phyloP scores from a whole-genome alignment of 169 alveolate genomes.

The Cryptosporidium sp. region DNA sequence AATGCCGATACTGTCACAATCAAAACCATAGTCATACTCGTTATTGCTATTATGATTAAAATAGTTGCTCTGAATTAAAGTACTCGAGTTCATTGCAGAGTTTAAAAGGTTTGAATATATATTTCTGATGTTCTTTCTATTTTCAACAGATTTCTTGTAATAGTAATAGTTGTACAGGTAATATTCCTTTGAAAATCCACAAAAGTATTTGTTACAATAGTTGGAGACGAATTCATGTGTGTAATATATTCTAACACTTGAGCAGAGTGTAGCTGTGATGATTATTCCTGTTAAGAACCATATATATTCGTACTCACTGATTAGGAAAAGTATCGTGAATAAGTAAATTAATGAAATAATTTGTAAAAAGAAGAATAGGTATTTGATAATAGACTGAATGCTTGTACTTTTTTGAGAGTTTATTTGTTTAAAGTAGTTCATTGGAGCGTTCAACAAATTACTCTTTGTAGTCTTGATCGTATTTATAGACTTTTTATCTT shows the following conservation, averaged over 20 bases:
- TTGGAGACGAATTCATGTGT: constrained; percentile 31
- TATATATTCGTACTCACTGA: constrained; percentile 41
- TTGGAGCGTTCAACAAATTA: constrained; percentile 27
- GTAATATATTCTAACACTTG: constrained; percentile 35
- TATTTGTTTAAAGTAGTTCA: neutral
- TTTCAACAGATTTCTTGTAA: constrained; percentile 21
- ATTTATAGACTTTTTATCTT: neutral
- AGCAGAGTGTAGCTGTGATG: constrained; percentile 1
- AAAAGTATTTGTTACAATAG: constrained; percentile 52
- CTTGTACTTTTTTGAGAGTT: constrained; percentile 1
- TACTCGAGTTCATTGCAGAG: neutral
- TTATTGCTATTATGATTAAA: neutral
- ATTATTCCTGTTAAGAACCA: constrained; percentile 38
- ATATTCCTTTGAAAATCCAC: constrained; percentile 62
- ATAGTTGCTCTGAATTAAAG: neutral
- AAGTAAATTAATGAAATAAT: constrained; percentile 12
- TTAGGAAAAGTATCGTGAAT: constrained; percentile 18
- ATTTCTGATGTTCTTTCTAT: constrained; percentile 22
- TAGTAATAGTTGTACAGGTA: constrained; percentile 50
- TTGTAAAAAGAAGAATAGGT: constrained; percentile 14
- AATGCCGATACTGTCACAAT: neutral
- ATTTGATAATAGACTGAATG: neutral
- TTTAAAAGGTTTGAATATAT: constrained; percentile 33
- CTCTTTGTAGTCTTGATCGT: constrained; percentile 1
- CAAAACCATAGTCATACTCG: neutral